phyloP scores from a whole-genome alignment of 495 filamentous ascomycete genomes.

The Penicillium argentinense region DNA sequence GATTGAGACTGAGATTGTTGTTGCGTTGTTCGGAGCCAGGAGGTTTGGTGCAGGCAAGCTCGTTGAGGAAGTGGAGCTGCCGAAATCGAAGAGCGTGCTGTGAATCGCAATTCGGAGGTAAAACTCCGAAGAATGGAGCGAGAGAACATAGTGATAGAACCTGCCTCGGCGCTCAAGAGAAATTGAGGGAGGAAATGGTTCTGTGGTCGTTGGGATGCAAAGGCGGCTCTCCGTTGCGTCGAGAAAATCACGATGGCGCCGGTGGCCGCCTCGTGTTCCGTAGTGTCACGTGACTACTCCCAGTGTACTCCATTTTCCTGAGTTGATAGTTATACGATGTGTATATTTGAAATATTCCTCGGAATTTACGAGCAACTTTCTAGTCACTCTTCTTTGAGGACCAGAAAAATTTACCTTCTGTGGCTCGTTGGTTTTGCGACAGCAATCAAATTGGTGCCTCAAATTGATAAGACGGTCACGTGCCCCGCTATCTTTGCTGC shows the following conservation, averaged over 20 bases:
- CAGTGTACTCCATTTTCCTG: no score
- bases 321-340: no score
- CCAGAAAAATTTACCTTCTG: no score
- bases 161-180: constrained; percentile 7
- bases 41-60: constrained; percentile 28
- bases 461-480: constrained; percentile 30
- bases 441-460: constrained; percentile 9
- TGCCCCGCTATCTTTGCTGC: constrained; percentile 30
- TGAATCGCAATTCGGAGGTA: constrained; percentile 36
- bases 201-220: constrained; percentile 9
- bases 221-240: constrained; percentile 19
- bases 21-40: constrained; percentile 21
- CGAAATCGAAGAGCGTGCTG: constrained; percentile 31
- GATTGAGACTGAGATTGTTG: constrained; percentile 18
- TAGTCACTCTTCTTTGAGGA: no score
- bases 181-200: constrained; percentile 18
- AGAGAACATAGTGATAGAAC: constrained; percentile 37
- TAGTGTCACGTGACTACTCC: constrained; percentile 30
- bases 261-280: constrained; percentile 27
- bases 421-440: no score
- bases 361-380: not conserved
- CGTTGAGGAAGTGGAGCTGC: constrained; percentile 39
- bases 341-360: no score
- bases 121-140: constrained; percentile 38
- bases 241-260: constrained; percentile 35